These are phyloP conservation scores for Apocynum venetum DNA, from an alignment of 257 asterid species.

Conservation along the genomic window DNA sequence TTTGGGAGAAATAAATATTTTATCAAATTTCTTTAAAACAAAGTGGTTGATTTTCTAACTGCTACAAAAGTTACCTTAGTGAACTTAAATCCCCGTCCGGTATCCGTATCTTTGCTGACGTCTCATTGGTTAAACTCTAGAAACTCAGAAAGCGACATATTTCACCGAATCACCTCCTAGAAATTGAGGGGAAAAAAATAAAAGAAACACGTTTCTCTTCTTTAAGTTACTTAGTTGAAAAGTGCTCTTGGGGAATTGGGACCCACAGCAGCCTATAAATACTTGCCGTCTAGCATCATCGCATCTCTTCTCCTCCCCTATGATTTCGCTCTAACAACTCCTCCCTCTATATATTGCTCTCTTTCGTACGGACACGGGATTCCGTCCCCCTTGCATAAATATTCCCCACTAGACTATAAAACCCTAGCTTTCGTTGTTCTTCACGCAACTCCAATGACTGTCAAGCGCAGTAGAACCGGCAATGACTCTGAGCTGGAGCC, in stretches of 20 bases:
- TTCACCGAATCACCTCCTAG: neutral
- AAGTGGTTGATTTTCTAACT: no score
- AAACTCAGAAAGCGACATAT: neutral
- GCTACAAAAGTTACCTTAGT: no score
- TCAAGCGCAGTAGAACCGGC: conserved; percentile 13
- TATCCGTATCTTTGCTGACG: no score
- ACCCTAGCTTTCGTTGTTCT: neutral
- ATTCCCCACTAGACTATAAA: neutral
- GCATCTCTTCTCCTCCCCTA: neutral
- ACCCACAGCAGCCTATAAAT: conserved; percentile 16
- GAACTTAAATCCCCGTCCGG: no score
- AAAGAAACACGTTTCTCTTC: no score
- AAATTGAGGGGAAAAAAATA: no score
- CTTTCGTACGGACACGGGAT: conserved; percentile 9
- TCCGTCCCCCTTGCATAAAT: neutral
- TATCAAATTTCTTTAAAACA: no score
- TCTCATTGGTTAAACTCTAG: neutral
- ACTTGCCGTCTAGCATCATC: conserved; percentile 6
- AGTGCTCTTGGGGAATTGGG: neutral
- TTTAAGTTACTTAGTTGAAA: neutral
- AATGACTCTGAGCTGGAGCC: neutral
- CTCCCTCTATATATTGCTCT: neutral
- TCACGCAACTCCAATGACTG: neutral
- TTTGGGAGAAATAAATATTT: no score
- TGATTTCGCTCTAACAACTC: neutral